These are phyloP conservation scores for Ilex asprella DNA, from an alignment of 257 asterid species.

Conservation along the genomic window DNA sequence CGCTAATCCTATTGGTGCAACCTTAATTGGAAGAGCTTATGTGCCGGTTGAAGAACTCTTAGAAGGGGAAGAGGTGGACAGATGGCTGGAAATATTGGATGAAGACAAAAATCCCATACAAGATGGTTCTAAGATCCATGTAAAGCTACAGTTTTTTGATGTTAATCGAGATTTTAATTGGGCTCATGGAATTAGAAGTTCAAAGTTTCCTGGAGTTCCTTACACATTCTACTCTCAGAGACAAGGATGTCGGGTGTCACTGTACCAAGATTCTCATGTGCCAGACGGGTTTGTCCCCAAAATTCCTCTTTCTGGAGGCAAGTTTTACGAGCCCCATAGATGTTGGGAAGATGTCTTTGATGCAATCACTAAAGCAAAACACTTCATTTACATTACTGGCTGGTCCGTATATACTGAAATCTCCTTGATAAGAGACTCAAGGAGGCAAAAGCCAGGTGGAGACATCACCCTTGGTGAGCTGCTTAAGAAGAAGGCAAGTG, in stretches of 20 bases:
- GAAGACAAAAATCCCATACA: constrained; percentile 55
- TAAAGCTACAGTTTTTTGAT: constrained; percentile 62
- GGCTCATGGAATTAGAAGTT: constrained; percentile 56
- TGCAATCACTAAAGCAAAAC: background rate
- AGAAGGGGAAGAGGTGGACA: constrained; percentile 77
- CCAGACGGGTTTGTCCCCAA: background rate
- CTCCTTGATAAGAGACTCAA: too few relatives aligned
- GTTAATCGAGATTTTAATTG: constrained; percentile 58
- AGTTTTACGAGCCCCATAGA: background rate
- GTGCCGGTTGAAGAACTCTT: constrained; percentile 64
- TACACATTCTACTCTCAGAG: constrained; percentile 71
- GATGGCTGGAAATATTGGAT: constrained; percentile 82
- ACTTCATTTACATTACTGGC: background rate
- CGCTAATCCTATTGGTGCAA: constrained; percentile 86
- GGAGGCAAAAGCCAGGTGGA: background rate
- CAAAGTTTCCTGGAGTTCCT: constrained; percentile 77
- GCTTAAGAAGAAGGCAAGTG: background rate
- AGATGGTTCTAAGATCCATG: constrained; percentile 79
- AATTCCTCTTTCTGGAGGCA: background rate
- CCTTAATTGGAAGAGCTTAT: constrained; percentile 86
- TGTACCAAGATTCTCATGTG: background rate
- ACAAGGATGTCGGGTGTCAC: constrained; percentile 4
- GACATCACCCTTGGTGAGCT: background rate
- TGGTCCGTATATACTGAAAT: background rate
- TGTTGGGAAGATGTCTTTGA: background rate